Evolutionary conservation across 2,329 filamentous ascomycete species (phyloP), one percentile per base, ranked within the genome.

Genomic region (Ceratocystis lukuohia): DNA sequence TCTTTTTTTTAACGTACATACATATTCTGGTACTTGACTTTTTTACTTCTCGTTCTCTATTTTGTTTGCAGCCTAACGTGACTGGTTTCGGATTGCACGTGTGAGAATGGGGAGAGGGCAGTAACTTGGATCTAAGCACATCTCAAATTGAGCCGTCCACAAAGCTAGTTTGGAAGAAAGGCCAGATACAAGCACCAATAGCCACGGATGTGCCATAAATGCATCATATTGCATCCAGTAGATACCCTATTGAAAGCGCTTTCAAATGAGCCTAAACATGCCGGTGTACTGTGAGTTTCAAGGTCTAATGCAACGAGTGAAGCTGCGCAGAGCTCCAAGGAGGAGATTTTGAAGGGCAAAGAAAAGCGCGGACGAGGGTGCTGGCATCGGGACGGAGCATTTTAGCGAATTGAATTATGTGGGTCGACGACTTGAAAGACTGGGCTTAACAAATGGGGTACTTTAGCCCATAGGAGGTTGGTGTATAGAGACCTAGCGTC

Each of bases 361-460:
- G 62, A 59, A 64, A 67, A 64, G 56, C 33, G 61, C 66, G 67
- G 64, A 61, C 50, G 61, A 68, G 59, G 65, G 59, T 61, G 37
- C 22, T 64, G 50, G 22, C 48, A 56, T 65, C 66, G 66, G 66
- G 48, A 65, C 66, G 66, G 64, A 66, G 61, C 44, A 62, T 66
- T 66, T 67, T 65, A 68, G 61, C 64, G 61, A 68, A 28, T 53
- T 66, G 53, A 44, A n/a, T 62, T 65, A 62, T 62, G 62, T 64
- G 64, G 64, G 44, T 45, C 45, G 17, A 10, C 5, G 7, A 56
- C 50, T 64, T 28, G 48, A 59, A 30, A 53, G 37, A 46, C 28
- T 63, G 28, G 62, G 62, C 62, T 63, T 59, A 59, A 59, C 56
- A 59, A 30, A 33, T 33, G 56, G 25, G 5, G 56, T 20, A 28